These are phyloP conservation scores for Stachybotrys chartarum DNA, from an alignment of 2,329 filamentous ascomycete species.

Conservation along the genomic window DNA sequence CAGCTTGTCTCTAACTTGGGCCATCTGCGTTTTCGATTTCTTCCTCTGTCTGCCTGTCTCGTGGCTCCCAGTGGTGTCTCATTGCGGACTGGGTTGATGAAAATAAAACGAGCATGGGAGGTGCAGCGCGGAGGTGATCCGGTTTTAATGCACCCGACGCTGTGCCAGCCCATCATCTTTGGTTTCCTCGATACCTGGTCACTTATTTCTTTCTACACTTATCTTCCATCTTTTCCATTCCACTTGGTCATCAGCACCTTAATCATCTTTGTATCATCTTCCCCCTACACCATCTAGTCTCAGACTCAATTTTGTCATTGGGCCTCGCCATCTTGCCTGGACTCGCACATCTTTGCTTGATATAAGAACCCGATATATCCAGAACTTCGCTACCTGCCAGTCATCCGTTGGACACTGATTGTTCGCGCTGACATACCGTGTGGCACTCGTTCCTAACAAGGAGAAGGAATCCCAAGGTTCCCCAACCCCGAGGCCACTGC, in stretches of 20 bases:
- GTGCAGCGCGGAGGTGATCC: neutral
- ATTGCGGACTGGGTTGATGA: neutral
- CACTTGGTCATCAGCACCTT: neutral
- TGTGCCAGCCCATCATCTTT: neutral
- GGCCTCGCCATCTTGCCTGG: neutral
- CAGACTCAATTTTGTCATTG: neutral
- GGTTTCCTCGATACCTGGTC: neutral
- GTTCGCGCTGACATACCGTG: too few species aligned
- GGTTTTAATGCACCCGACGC: neutral
- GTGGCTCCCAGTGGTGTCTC: neutral
- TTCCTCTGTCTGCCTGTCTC: neutral
- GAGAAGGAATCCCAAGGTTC: too few species aligned
- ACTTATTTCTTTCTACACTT: neutral
- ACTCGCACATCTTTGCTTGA: too few species aligned
- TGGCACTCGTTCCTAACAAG: too few species aligned
- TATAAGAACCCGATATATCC: too few species aligned
- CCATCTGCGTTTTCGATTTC: neutral
- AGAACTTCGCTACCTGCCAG: too few species aligned
- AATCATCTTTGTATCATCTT: neutral
- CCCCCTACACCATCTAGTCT: neutral
- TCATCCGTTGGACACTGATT: too few species aligned
- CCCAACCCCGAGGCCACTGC: too few species aligned
- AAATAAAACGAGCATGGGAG: neutral
- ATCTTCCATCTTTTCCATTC: neutral
- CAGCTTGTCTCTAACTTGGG: neutral